Conservation (phyloP, 805 yeast genomes). For the Middelhovenomyces tepae region DNA sequence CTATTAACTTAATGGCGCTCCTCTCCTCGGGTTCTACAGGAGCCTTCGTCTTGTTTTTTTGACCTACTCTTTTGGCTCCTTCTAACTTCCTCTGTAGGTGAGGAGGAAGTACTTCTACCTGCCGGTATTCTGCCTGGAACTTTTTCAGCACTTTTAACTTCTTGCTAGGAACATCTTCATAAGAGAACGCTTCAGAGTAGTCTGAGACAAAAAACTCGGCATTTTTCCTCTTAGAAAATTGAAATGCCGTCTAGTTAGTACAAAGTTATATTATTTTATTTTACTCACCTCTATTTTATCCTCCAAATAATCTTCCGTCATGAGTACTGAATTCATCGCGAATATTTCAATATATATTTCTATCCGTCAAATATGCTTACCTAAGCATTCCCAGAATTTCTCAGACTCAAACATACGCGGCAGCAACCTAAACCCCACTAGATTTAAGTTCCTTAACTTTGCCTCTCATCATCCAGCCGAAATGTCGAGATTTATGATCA, state of each 20-base stretch:
- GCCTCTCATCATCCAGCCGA: conserved; percentile 1
- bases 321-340: too few relatives aligned
- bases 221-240: not conserved
- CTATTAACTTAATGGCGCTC: conserved; percentile 15
- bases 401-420: too few relatives aligned
- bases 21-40: conserved; percentile 8
- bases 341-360: too few relatives aligned
- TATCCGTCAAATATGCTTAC: too few relatives aligned
- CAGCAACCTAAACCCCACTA: conserved; percentile 3
- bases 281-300: too few relatives aligned
- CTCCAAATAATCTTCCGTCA: too few relatives aligned
- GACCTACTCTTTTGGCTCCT: conserved; percentile 7
- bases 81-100: conserved; percentile 18
- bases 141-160: conserved; percentile 6
- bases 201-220: not conserved
- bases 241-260: conserved; percentile 1
- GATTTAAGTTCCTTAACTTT: not conserved
- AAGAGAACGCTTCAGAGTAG: not conserved
- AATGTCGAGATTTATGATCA: conserved; percentile 11
- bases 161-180: not conserved
- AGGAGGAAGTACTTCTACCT: conserved; percentile 19
- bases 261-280: too few relatives aligned
- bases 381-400: too few relatives aligned
- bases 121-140: conserved; percentile 15
- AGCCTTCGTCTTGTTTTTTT: conserved; percentile 11